phyloP scores from a whole-genome alignment of 768 basidiomycete genomes.

The Mycena latifolia region DNA sequence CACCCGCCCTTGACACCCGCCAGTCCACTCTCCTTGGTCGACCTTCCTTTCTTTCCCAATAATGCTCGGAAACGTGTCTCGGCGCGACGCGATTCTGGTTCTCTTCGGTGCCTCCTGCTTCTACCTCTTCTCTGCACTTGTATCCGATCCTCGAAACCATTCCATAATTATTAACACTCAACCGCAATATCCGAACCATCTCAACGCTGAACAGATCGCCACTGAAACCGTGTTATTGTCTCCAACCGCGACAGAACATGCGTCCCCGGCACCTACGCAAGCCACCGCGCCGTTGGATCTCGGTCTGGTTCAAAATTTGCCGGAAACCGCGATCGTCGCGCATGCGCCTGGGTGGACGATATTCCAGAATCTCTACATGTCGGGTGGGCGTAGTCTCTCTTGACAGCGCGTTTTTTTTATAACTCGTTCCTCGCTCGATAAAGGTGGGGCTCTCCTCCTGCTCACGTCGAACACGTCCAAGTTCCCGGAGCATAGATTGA shows the following conservation, averaged over 20 bases:
- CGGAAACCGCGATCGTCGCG: slow-evolving; percentile 67
- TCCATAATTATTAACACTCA: slow-evolving; percentile 45
- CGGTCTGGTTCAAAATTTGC: slow-evolving; percentile 45
- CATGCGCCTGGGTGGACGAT: slow-evolving; percentile 90
- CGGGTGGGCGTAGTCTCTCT: too few relatives aligned
- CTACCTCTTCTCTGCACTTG: slow-evolving; percentile 56
- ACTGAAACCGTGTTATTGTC: slow-evolving; percentile 21
- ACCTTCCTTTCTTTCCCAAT: not conserved
- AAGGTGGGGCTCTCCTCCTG: slow-evolving; percentile 25
- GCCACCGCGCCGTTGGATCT: slow-evolving; percentile 28
- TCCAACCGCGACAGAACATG: slow-evolving; percentile 6
- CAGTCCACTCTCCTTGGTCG: too few relatives aligned
- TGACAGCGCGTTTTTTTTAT: too few relatives aligned
- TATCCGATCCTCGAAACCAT: slow-evolving; percentile 22
- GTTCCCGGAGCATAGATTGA: slow-evolving; percentile 51
- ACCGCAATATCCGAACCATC: slow-evolving; percentile 1
- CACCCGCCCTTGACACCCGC: too few relatives aligned
- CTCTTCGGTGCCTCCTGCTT: slow-evolving; percentile 59
- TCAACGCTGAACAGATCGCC: slow-evolving; percentile 8
- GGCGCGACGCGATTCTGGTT: slow-evolving; percentile 60
- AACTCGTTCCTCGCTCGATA: too few relatives aligned
- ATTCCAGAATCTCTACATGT: slow-evolving; percentile 84
- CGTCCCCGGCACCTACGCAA: slow-evolving; percentile 9
- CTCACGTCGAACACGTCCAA: slow-evolving; percentile 25
- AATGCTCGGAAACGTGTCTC: slow-evolving; percentile 47